Evolutionary conservation across 805 yeast species (phyloP).

Genomic region (Starmerella ratchasimensis): DNA sequence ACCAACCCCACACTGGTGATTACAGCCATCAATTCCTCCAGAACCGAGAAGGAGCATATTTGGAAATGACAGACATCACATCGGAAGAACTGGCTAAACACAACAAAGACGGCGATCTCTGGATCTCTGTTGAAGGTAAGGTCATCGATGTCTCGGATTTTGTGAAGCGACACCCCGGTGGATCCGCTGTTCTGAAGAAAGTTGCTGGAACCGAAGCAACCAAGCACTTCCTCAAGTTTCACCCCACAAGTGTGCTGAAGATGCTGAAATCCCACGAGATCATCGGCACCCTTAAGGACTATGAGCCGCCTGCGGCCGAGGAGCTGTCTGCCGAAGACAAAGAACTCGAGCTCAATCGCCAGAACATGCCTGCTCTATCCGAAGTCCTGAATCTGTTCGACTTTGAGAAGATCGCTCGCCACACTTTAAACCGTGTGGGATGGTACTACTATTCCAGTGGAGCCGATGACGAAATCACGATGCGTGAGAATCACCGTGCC

Average conservation of each 20-base stretch:
- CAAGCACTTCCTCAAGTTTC: conserved; percentile 74
- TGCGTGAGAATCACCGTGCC: conserved; percentile 82
- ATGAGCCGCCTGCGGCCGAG: conserved; percentile 3
- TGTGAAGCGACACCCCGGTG: conserved; percentile 48
- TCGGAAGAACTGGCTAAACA: conserved; percentile 36
- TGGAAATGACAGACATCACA: conserved; percentile 7
- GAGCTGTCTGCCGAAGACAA: conserved; percentile 10
- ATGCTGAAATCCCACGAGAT: conserved; percentile 46
- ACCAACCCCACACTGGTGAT: no score
- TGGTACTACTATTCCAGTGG: conserved; percentile 93
- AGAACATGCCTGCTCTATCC: conserved; percentile 50
- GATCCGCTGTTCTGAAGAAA: conserved; percentile 39
- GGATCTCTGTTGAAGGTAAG: conserved; percentile 72
- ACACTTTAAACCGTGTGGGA: conserved; percentile 61
- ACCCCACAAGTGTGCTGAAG: conserved; percentile 73
- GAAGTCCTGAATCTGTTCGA: conserved; percentile 68
- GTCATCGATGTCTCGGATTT: conserved; percentile 67
- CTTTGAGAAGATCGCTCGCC: conserved; percentile 74
- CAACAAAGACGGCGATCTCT: conserved; percentile 48
- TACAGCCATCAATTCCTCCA: no score
- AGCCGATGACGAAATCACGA: conserved; percentile 80
- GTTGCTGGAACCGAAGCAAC: conserved; percentile 69
- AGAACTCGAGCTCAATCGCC: conserved; percentile 24
- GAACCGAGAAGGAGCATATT: no score
- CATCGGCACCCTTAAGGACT: conserved; percentile 38